phyloP scores from a whole-genome alignment of 139 green algal species.

The Dunaliella primolecta region DNA sequence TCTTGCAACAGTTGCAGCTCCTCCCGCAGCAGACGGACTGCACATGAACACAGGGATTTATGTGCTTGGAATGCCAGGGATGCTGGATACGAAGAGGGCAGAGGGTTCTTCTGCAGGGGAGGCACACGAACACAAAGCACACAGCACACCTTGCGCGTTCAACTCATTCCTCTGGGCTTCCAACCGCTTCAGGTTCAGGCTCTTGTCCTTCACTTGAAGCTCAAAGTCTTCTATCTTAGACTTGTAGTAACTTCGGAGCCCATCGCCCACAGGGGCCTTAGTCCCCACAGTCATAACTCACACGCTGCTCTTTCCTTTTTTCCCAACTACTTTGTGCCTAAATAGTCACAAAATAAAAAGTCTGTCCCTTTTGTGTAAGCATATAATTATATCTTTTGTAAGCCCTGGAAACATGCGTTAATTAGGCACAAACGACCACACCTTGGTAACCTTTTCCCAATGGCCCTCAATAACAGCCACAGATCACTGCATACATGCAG shows the following conservation, averaged over 20 bases:
- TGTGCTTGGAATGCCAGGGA: too few relatives aligned
- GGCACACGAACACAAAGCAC: background rate
- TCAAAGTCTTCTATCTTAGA: constrained; percentile 95
- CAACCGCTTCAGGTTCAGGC: constrained; percentile 90
- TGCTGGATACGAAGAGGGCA: too few relatives aligned
- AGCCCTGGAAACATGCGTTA: too few relatives aligned
- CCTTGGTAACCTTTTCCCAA: too few relatives aligned
- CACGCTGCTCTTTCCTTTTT: background rate
- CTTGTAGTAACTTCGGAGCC: constrained; percentile 50
- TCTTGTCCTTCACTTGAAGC: constrained; percentile 85
- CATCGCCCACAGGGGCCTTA: constrained; percentile 24
- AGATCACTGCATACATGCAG: too few relatives aligned
- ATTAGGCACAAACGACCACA: too few relatives aligned
- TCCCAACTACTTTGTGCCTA: background rate
- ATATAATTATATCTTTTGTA: too few relatives aligned
- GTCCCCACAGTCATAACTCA: background rate
- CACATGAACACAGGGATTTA: too few relatives aligned
- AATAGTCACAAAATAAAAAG: too few relatives aligned
- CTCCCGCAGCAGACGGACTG: constrained; percentile 93
- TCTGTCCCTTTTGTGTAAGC: too few relatives aligned
- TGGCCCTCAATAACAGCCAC: too few relatives aligned
- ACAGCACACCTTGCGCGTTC: constrained; percentile 86
- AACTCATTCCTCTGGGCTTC: constrained; percentile 98
- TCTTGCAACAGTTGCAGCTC: constrained; percentile 98
- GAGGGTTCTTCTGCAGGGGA: too few relatives aligned